Evolutionary conservation across 371 early-diverging fungal genomes (phyloP), one percentile per base, ranked within the genome.

Genomic region (Funneliformis caledonium): DNA sequence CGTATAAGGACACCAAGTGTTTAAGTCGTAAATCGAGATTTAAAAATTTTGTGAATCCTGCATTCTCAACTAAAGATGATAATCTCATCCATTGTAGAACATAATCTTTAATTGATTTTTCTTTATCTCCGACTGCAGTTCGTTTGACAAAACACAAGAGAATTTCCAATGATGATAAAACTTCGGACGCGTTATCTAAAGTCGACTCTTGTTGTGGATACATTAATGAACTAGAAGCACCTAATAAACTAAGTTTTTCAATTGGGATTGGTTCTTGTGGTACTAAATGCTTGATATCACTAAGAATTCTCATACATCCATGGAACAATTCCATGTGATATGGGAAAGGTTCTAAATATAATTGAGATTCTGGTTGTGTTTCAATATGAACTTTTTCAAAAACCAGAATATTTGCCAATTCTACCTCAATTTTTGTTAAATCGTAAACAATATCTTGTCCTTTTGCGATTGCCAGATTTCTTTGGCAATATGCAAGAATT

Each of bases 251-350:
- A 16, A 70, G 12, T 68, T 77, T 69, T 8, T 78, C 77, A 22
- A 42, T 19, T 26, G 70, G 70, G 62, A 81, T 76, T n/a, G 67
- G 47, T 43, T 77, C 77, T 50, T 81, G 81, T 19, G 81, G 78
- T 19, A 81, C 68, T 59, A 68, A 33, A 19, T 26, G 14, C 33
- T 81, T 78, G 3, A 81, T 77, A 12, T 77, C 77, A 16, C 61
- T 52, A 16, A 78, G 37, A 22, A 81, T 62, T 37, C 43, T 78
- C 79, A 48, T 65, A 22, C 48, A 70, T 59, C 48, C 78, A 37
- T 76, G 67, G 43, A 81, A 79, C 42, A 81, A 43, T 61, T 81
- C 81, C 78, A 76, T 61, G 14, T 78, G 81, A 72, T 79, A 81
- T n/a, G 68, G 68, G 43, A 81, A 77, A 45, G 82, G 26, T 31